Conservation (phyloP, 345 rosid species). For the Syzygium aromaticum region DNA sequence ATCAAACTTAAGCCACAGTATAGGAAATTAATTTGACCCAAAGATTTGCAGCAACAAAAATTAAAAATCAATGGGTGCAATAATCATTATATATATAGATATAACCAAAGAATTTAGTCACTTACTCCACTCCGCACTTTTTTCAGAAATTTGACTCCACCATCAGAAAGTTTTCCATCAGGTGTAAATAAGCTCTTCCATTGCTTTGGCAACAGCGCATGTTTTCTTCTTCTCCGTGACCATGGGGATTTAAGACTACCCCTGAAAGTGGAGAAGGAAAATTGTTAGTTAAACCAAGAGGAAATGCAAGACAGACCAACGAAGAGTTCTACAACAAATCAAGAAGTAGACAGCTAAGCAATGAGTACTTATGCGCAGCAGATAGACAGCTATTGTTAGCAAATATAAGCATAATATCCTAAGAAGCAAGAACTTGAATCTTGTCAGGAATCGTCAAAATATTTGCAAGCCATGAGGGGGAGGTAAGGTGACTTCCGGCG, state of each 20-base stretch:
- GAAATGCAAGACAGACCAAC: neutral
- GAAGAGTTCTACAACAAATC: neutral
- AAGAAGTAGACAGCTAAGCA: neutral
- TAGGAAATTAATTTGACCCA: neutral
- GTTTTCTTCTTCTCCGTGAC: slow-evolving; percentile 87
- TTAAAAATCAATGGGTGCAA: neutral
- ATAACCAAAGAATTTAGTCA: slow-evolving; percentile 4
- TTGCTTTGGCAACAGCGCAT: slow-evolving; percentile 60
- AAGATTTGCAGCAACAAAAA: neutral
- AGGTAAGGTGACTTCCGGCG: neutral
- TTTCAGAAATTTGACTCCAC: slow-evolving; percentile 79
- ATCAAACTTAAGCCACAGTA: neutral
- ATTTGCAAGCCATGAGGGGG: neutral
- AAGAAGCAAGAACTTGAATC: neutral
- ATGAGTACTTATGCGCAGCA: neutral
- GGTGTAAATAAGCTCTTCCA: slow-evolving; percentile 68
- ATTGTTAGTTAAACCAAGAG: neutral
- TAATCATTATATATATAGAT: neutral
- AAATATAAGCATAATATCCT: neutral
- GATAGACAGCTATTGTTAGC: neutral
- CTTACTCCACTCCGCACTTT: slow-evolving; percentile 94
- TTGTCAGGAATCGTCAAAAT: neutral
- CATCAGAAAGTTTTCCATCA: slow-evolving; percentile 72
- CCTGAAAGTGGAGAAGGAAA: slow-evolving; percentile 26
- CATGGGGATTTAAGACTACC: slow-evolving; percentile 81